Evolutionary conservation across 495 filamentous ascomycete genomes (phyloP), one percentile per base, ranked within the genome.

Genomic region (Aspergillus nidulans): DNA sequence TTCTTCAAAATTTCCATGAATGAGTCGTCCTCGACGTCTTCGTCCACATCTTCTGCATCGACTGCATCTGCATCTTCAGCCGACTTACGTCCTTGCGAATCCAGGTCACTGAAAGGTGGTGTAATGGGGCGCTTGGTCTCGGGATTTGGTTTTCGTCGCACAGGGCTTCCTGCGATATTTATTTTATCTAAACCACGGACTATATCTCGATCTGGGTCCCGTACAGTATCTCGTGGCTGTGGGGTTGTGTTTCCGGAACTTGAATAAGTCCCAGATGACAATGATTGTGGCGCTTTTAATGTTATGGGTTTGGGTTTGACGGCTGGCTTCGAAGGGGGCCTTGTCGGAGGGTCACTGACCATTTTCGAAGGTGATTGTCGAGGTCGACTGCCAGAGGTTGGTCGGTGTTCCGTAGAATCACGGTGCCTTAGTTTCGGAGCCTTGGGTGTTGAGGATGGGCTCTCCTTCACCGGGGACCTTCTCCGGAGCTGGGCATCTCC

Each of bases 1-100:
- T 86, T 85, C 57, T 88, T 88, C 61, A 96, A 67, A 25, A 95
- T 76, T 2, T 78, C 63, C 63, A 89, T 65, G 53, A 78, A 64
- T 48, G 78, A 71, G 40, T 80, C 68, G 62, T 76, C 72, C 10
- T 73, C 25, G 12, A 25, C 20, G 10, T 56, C 53, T 18, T 25
- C 23, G 10, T 56, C 53, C n/a, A 24, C 23, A 16, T 43, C 74
- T 10, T 68, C 61, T n/a, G 60, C 67, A 44, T 73, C 65, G 12
- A 70, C 70, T 7, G 3, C 30, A 6, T 65, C 68, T 3, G 71
- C 71, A 4, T 53, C 53, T 38, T 64, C 67, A 15, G 56, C 63
- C 1, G 66, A 69, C 16, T 53, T 65, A 12, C 61, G 63, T 3
- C 57, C 67, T 6, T 60, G 66, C 19, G 72, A 72, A 34, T 80